These are phyloP conservation scores for Phytophthora pluvialis DNA, from an alignment of 352 stramenopile species.

Conservation along the genomic window DNA sequence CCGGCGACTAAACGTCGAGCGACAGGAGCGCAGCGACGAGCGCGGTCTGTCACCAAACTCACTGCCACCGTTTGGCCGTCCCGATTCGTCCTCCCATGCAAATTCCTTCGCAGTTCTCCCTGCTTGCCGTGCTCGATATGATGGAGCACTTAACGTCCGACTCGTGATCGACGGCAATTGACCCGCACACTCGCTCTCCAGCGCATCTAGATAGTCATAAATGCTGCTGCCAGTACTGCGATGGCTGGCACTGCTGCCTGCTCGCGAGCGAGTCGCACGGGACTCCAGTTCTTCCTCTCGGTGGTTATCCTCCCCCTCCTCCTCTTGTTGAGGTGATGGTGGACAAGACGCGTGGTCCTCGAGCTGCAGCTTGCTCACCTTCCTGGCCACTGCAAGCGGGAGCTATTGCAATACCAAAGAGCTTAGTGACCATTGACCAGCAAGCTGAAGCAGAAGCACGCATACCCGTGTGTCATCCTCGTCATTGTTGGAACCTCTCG, in stretches of 20 bases:
- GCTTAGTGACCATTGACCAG: constrained; percentile 12
- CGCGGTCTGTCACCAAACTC: constrained; percentile 4
- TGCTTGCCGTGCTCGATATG: constrained; percentile 18
- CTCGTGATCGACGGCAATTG: constrained; percentile 52
- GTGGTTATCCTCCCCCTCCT: constrained; percentile 35
- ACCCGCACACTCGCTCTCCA: constrained; percentile 67
- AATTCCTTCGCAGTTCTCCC: constrained; percentile 27
- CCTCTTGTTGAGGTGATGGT: constrained; percentile 44
- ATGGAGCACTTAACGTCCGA: constrained; percentile 18
- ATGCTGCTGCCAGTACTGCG: constrained; percentile 49
- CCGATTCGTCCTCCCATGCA: constrained; percentile 44
- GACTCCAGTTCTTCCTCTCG: constrained; percentile 34
- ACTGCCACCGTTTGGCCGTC: constrained; percentile 8
- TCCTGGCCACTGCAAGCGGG: constrained; percentile 18
- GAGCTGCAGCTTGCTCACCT: constrained; percentile 46
- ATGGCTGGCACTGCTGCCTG: constrained; percentile 21
- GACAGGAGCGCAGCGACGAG: constrained; percentile 35
- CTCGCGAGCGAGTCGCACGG: constrained; percentile 30
- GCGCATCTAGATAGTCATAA: constrained; percentile 81
- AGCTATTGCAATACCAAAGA: constrained; percentile 18
- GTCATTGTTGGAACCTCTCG: constrained; percentile 20
- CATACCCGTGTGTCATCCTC: constrained; percentile 25
- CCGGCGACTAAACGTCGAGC: constrained; percentile 40
- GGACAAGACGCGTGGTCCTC: constrained; percentile 47
- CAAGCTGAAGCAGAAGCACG: not conserved